phyloP scores from a whole-genome alignment of 768 basidiomycete genomes.

The Lactifluus rugatus region DNA sequence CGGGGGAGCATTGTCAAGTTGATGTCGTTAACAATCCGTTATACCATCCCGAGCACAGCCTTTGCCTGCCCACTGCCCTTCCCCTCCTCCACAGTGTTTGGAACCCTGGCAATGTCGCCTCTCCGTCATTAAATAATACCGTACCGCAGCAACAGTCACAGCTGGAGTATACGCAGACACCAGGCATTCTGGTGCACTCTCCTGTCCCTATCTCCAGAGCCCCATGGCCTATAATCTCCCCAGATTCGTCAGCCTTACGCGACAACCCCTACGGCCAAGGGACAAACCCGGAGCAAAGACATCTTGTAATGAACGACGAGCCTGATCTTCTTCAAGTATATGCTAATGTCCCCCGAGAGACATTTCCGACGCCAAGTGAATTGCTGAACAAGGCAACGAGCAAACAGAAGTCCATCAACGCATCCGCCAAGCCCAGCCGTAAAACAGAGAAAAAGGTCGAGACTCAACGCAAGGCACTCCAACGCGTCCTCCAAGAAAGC shows the following conservation, averaged over 20 bases:
- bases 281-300: background rate
- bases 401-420: constrained; percentile 7
- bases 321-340: constrained; percentile 19
- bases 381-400: constrained; percentile 37
- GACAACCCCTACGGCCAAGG: background rate
- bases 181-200: constrained; percentile 15
- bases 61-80: constrained; percentile 4
- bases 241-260: constrained; percentile 1
- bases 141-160: background rate
- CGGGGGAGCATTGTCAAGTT: constrained; percentile 1
- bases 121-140: background rate
- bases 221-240: constrained; percentile 10
- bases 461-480: constrained; percentile 46
- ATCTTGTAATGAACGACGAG: background rate
- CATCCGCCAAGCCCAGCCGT: background rate
- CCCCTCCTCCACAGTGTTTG: constrained; percentile 10
- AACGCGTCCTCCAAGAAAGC: constrained; percentile 46
- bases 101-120: constrained; percentile 3
- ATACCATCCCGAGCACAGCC: constrained; percentile 1
- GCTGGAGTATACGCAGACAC: constrained; percentile 3
- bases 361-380: constrained; percentile 58
- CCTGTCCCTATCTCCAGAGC: constrained; percentile 17
- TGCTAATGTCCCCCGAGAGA: constrained; percentile 22
- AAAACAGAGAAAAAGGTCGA: constrained; percentile 26
- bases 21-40: background rate